Evolutionary conservation across 495 filamentous ascomycete genomes (phyloP), one percentile per base, ranked within the genome.

Genomic region (Aspergillus sclerotioniger): DNA sequence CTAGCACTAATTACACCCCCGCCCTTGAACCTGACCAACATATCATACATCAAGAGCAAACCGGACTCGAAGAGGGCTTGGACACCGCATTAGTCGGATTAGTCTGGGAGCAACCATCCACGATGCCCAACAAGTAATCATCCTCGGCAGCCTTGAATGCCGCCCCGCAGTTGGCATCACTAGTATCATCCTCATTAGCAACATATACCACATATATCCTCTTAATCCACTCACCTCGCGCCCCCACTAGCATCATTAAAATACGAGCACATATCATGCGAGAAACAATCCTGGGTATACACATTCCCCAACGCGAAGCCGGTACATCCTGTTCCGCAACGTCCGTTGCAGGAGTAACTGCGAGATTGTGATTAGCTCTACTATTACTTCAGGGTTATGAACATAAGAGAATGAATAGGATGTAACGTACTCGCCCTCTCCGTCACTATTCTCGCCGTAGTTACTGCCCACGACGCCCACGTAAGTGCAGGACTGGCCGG

Each of bases 301-400:
- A 45, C 58, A 29, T 60, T 56, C 21, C 58, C 58, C 12, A 60
- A 15, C 0, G 53, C 58, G 0, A 29, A 5, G 6, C 58, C 58
- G 28, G 51, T 50, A 31, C 58, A 60, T 37, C 58, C 58, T 8
- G 58, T 39, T 16, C 58, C 58, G 29, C 58, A 60, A 20, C 58
- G 58, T 16, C 58, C 58, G 29, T 60, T 60, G 52, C 58, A 60
- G 8, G 58, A 60, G 35, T 60, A 60, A 7, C 58, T 60, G n/a
- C 16, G 4, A 9, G 25, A n/a, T 25, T 25, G 25, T 25, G 25
- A 35, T 54, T 25, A 53, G 13, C 31, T 12, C 8, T 53, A 1
- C 9, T 37, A 41, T 8, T 25, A 17, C 3, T 13, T 16, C 12
- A 6, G 1, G 51, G 13, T 5, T 12, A 21, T 16, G 16, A 17